Percentiles rank a stretch among this genome's conserved stretches.
phyloP scores from a whole-genome alignment of 768 basidiomycete genomes.

The Agrocybe pediades region DNA sequence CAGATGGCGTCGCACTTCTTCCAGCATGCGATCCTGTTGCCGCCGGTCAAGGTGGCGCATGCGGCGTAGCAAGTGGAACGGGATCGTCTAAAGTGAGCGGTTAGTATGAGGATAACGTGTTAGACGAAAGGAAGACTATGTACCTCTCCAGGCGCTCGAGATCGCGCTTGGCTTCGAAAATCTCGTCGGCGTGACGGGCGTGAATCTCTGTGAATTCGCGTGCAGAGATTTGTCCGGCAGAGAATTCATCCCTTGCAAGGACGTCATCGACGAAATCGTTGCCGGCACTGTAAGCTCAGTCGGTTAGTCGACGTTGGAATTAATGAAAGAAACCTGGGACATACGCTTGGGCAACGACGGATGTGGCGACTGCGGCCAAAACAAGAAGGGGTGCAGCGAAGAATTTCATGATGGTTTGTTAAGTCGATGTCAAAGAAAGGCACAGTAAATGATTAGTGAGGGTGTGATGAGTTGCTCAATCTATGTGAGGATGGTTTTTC shows the following conservation, averaged over 20 bases:
- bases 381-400: background rate
- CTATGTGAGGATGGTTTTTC: background rate
- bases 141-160: conserved; percentile 4
- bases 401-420: background rate
- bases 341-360: conserved; percentile 1
- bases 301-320: background rate
- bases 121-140: background rate
- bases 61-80: conserved; percentile 1
- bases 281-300: background rate
- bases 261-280: conserved; percentile 1
- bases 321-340: background rate
- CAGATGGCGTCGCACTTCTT: conserved; percentile 5
- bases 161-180: conserved; percentile 1
- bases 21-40: conserved; percentile 4
- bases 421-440: background rate
- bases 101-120: background rate
- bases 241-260: background rate
- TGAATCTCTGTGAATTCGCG: conserved; percentile 1
- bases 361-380: conserved; percentile 2
- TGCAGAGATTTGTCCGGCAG: background rate
- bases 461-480: background rate
- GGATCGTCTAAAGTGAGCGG: background rate
- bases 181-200: background rate
- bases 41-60: conserved; percentile 2
- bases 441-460: background rate